Conservation (phyloP, 345 rosid genomes). For the Kandelia obovata region DNA sequence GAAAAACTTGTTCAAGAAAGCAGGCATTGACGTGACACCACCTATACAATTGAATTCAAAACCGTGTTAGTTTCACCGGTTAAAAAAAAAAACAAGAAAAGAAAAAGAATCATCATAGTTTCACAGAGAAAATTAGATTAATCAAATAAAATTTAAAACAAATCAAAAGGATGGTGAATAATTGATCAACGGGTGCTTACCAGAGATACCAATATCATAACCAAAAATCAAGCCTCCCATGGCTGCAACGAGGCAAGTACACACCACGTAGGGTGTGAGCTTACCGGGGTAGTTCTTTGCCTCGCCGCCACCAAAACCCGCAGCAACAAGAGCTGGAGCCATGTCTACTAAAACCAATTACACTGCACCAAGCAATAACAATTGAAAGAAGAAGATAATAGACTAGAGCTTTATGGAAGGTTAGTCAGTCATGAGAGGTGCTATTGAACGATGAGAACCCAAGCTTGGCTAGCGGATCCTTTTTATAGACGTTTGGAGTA, state of each 20-base stretch:
- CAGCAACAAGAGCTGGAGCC: too few species aligned
- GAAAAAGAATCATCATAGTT: background rate
- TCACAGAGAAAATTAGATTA: too few species aligned
- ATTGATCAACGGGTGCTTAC: background rate
- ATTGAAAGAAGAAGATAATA: too few species aligned
- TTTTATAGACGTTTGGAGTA: too few species aligned
- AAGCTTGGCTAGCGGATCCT: too few species aligned
- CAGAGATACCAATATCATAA: conserved; percentile 42
- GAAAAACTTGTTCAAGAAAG: conserved; percentile 42
- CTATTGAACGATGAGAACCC: too few species aligned
- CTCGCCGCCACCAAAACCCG: too few species aligned
- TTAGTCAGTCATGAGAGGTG: too few species aligned
- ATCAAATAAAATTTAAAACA: background rate
- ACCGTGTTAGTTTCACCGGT: background rate
- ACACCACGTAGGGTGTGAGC: background rate
- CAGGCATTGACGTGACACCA: conserved; percentile 56
- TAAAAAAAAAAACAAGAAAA: background rate
- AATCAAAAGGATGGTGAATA: background rate
- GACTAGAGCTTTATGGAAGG: too few species aligned
- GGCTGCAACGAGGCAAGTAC: conserved; percentile 9
- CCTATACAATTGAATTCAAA: conserved; percentile 16
- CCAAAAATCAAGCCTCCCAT: conserved; percentile 41
- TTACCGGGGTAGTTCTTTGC: background rate
- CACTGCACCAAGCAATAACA: too few species aligned
- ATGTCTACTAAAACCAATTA: too few species aligned